Evolutionary conservation across 495 filamentous ascomycete species (phyloP), one percentile per base, ranked within the genome.

Genomic region (Neurospora sp.): DNA sequence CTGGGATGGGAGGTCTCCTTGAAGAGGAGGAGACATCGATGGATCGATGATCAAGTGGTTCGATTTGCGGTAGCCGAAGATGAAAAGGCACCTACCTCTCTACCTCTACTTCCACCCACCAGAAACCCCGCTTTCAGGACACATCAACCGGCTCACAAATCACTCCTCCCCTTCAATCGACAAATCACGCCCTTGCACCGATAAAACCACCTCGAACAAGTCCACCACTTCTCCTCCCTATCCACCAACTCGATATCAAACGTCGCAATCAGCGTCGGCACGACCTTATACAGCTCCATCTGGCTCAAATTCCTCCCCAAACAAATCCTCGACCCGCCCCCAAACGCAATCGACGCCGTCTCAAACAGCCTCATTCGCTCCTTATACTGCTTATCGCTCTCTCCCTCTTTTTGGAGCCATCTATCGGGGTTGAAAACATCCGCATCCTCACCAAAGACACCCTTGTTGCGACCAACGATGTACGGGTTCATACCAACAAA

Each of bases 221-320:
- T 72, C 74, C 75, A 78, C 78, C 73, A 79, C 37, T 42, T 22
- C 75, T 76, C 74, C 12, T 75, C 40, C 3, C 42, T 70, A 46
- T 79, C 73, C 48, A 37, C 53, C 71, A 78, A 12, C 73, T 69
- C 76, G 16, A 79, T 77, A 59, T 89, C 87, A 90, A 70, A 85
- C 78, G 40, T 85, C 79, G 71, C 69, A 72, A 91, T 82, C 71
- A 92, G 82, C 71, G 87, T 88, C 41, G 89, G 87, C 69, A 91
- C 85, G 8, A 91, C 76, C 78, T 92, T 92, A 73, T 88, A 88
- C 37, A 91, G 84, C 82, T 92, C 90, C 77, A 92, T 77, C 79
- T 86, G 79, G 37, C 83, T 84, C 72, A 92, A 82, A 73, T 92
- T 89, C 75, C 87, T 87, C 5, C 91, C 90, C 76, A 92, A 85